Evolutionary conservation across 768 basidiomycete genomes (phyloP).

Genomic region (Phallus indusiatus): DNA sequence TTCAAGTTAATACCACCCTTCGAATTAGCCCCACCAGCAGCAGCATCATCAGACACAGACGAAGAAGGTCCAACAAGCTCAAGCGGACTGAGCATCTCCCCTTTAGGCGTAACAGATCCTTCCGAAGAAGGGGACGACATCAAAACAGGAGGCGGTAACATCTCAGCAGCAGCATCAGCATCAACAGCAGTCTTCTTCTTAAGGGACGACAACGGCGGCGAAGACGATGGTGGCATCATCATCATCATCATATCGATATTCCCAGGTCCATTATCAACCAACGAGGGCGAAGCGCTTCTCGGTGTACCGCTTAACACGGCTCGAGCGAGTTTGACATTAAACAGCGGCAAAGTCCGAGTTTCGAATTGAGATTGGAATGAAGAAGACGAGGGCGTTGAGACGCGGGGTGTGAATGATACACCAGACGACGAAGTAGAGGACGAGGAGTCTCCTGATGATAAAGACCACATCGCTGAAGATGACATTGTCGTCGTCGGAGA

Average conservation of each 20-base stretch:
- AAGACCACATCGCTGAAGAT: too few relatives aligned
- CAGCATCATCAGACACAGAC: too few relatives aligned
- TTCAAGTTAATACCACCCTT: constrained; percentile 21
- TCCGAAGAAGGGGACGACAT: constrained; percentile 34
- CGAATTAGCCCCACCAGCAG: constrained; percentile 15
- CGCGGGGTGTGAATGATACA: not conserved
- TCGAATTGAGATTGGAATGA: too few relatives aligned
- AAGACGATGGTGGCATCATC: too few relatives aligned
- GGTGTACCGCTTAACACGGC: not conserved
- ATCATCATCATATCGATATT: too few relatives aligned
- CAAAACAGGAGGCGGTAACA: constrained; percentile 32
- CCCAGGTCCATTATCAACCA: not conserved
- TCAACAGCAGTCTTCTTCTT: too few relatives aligned
- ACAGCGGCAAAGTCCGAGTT: not conserved
- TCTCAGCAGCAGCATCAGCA: too few relatives aligned
- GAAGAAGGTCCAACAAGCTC: constrained; percentile 4
- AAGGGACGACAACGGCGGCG: not conserved
- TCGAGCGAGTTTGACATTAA: not conserved
- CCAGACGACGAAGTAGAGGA: not conserved
- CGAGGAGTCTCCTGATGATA: not conserved
- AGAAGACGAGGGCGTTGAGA: not conserved
- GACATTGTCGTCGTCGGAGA: too few relatives aligned
- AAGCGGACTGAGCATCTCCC: constrained; percentile 18
- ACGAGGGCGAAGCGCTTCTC: not conserved
- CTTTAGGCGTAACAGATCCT: constrained; percentile 32